Evolutionary conservation across 805 yeast genomes (phyloP).

Genomic region (Candida alai): DNA sequence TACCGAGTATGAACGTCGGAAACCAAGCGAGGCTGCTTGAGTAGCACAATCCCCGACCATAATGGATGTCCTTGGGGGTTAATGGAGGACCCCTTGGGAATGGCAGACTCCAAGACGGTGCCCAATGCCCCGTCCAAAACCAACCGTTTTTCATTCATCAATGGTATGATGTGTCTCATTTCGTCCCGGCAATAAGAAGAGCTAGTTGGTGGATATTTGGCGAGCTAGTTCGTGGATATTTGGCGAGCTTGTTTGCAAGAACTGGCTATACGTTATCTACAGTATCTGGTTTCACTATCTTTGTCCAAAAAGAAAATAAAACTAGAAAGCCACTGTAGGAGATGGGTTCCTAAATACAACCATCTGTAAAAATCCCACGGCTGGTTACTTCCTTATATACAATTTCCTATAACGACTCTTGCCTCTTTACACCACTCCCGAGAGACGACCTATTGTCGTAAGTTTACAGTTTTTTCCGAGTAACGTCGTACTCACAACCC

Average conservation of each 20-base stretch:
- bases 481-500: too few species aligned
- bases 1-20: constrained; percentile 49
- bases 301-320: not conserved
- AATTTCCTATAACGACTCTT: too few species aligned
- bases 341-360: too few species aligned
- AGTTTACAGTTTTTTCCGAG: too few species aligned
- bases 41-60: constrained; percentile 60
- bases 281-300: not conserved
- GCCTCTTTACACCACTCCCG: too few species aligned
- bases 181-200: not conserved
- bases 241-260: not conserved
- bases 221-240: not conserved
- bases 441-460: too few species aligned
- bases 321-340: not conserved
- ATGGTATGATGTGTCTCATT: constrained; percentile 8
- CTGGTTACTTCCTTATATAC: too few species aligned
- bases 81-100: constrained; percentile 18
- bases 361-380: too few species aligned
- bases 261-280: too few species aligned
- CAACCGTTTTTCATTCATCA: constrained; percentile 5
- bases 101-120: constrained; percentile 53
- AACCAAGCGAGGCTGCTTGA: constrained; percentile 41
- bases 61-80: constrained; percentile 37
- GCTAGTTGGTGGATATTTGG: not conserved
- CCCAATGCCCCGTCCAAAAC: constrained; percentile 63